These are phyloP conservation scores for Linnemannia elongata DNA, from an alignment of 192 early-diverging fungal species.

Conservation along the genomic window DNA sequence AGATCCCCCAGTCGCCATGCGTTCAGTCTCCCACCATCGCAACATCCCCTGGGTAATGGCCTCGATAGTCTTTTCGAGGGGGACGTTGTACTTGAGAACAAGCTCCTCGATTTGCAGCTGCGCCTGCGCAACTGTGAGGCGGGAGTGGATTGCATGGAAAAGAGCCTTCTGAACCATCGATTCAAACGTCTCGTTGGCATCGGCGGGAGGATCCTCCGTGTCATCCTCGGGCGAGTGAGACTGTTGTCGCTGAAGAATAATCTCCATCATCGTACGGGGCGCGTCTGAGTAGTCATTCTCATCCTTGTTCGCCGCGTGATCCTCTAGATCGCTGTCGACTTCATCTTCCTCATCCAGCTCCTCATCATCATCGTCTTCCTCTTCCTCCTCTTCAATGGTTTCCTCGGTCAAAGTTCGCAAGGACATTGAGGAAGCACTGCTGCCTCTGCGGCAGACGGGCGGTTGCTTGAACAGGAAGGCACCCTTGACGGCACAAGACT, in stretches of 20 bases:
- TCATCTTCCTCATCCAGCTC: slow-evolving; percentile 18
- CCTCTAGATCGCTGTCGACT: slow-evolving; percentile 11
- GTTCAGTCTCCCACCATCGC: slow-evolving; percentile 45
- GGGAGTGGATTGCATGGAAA: slow-evolving; percentile 52
- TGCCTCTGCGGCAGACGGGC: neutral
- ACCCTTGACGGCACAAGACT: neutral
- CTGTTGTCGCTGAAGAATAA: slow-evolving; percentile 29
- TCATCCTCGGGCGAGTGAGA: slow-evolving; percentile 35
- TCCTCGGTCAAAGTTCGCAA: slow-evolving; percentile 25
- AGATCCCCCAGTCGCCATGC: slow-evolving; percentile 25
- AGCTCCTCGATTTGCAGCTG: slow-evolving; percentile 64
- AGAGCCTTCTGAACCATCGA: slow-evolving; percentile 51
- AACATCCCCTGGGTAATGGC: slow-evolving; percentile 37
- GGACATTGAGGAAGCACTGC: slow-evolving; percentile 4
- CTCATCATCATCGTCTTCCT: slow-evolving; percentile 7
- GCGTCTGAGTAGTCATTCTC: neutral
- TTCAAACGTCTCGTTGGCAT: slow-evolving; percentile 51
- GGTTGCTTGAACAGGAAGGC: slow-evolving; percentile 4
- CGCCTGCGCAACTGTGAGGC: slow-evolving; percentile 57
- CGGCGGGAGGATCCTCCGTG: slow-evolving; percentile 29
- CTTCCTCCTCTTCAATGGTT: slow-evolving; percentile 15
- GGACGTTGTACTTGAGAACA: slow-evolving; percentile 58
- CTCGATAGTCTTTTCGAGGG: slow-evolving; percentile 27
- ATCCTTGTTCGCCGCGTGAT: slow-evolving; percentile 1
- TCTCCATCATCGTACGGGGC: slow-evolving; percentile 47